These are phyloP conservation scores for Tribonema minus DNA, from an alignment of 108 stramenopile genomes.

Conservation along the genomic window DNA sequence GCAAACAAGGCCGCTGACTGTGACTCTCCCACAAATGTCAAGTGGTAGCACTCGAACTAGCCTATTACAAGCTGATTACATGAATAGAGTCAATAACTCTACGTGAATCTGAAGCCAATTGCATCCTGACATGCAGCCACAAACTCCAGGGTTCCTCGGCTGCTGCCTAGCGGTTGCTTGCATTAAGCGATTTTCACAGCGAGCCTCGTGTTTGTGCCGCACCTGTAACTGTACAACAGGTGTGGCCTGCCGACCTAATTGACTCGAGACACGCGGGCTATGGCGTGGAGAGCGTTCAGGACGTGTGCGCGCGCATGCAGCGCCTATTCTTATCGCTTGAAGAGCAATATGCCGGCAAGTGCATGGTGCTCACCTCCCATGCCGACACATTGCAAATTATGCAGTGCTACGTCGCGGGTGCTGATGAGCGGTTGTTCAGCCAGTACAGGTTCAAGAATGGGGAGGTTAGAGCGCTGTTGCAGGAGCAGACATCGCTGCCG, in stretches of 20 bases:
- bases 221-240: not conserved
- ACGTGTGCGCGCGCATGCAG: slow-evolving; percentile 5
- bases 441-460: slow-evolving; percentile 42
- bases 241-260: slow-evolving; percentile 35
- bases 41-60: too few species aligned
- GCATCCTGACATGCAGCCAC: not conserved
- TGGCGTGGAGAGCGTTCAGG: slow-evolving; percentile 34
- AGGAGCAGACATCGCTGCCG: slow-evolving; percentile 21
- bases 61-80: not conserved
- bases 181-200: not conserved
- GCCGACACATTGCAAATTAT: slow-evolving; percentile 38
- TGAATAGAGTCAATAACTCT: not conserved
- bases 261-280: slow-evolving; percentile 17
- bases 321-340: slow-evolving; percentile 4
- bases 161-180: not conserved
- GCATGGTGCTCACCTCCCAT: slow-evolving; percentile 27
- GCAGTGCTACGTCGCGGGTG: slow-evolving; percentile 30
- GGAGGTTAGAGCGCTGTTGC: slow-evolving; percentile 18
- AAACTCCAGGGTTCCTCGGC: not conserved
- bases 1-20: too few species aligned
- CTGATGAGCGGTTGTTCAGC: slow-evolving; percentile 17
- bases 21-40: too few species aligned
- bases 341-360: slow-evolving; percentile 9
- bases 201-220: too few species aligned
- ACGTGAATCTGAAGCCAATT: not conserved